Evolutionary conservation across 495 filamentous ascomycete genomes (phyloP).

Genomic region (Penicillium subrubescens): DNA sequence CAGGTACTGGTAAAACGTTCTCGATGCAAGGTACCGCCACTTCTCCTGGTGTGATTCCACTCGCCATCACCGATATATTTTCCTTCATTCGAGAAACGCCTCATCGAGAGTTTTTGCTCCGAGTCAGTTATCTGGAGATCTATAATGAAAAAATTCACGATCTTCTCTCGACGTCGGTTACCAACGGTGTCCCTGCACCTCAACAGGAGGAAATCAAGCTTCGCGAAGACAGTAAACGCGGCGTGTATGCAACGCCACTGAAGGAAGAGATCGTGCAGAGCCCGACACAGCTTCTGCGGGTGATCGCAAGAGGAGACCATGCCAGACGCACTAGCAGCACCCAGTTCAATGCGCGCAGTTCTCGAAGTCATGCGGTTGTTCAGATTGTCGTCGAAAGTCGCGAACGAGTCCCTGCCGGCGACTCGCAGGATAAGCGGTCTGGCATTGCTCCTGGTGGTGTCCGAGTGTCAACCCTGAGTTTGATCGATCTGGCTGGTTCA

Average conservation of each 20-base stretch:
- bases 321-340: constrained; percentile 88
- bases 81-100: constrained; percentile 98
- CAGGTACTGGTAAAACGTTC: constrained; percentile 97
- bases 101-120: constrained; percentile 87
- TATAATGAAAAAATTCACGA: constrained; percentile 99
- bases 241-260: constrained; percentile 92
- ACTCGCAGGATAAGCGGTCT: constrained; percentile 69
- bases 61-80: constrained; percentile 98
- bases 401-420: constrained; percentile 68
- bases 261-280: constrained; percentile 99
- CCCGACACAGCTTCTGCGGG: constrained; percentile 89
- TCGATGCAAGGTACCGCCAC: constrained; percentile 98
- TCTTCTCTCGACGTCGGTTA: constrained; percentile 72
- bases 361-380: constrained; percentile 95
- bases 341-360: constrained; percentile 94
- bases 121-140: constrained; percentile 97
- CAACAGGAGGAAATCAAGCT: constrained; percentile 92
- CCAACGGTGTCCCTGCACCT: constrained; percentile 46
- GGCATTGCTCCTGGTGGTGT: constrained; percentile 86
- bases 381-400: constrained; percentile 98
- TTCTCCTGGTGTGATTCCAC: constrained; percentile 94
- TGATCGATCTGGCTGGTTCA: constrained; percentile 96
- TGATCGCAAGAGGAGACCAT: constrained; percentile 93
- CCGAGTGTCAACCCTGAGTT: constrained; percentile 87
- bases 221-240: constrained; percentile 91